These are phyloP conservation scores for Camelina laxa DNA, from an alignment of 345 rosid genomes.

Conservation along the genomic window DNA sequence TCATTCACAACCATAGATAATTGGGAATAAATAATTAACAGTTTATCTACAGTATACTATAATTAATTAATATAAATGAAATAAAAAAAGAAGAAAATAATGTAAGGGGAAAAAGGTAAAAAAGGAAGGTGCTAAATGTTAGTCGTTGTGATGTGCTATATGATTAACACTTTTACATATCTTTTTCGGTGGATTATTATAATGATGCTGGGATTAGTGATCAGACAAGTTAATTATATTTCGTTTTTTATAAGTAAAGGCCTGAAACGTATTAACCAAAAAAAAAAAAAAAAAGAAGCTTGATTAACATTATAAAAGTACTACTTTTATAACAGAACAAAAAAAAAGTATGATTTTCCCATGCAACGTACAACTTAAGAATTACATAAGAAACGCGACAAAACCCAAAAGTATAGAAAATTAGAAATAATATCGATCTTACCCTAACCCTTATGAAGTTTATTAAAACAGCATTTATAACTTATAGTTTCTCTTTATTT, in stretches of 20 bases:
- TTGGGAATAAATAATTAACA: too few species aligned
- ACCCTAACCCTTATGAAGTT: not conserved
- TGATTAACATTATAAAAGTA: not conserved
- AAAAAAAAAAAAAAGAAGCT: not conserved
- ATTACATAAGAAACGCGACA: not conserved
- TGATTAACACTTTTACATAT: constrained; percentile 32
- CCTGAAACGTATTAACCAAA: constrained; percentile 3
- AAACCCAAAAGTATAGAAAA: not conserved
- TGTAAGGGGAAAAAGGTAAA: not conserved
- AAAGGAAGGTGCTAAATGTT: constrained; percentile 6
- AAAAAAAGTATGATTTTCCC: not conserved
- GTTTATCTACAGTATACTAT: too few species aligned
- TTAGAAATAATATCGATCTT: not conserved
- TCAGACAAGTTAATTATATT: not conserved
- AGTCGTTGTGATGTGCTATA: constrained; percentile 20
- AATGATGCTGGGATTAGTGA: constrained; percentile 33
- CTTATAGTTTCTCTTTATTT: not conserved
- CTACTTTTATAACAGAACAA: not conserved
- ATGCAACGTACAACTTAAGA: constrained; percentile 33
- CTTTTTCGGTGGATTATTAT: constrained; percentile 28
- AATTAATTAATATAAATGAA: too few species aligned
- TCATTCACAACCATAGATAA: too few species aligned
- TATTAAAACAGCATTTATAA: not conserved
- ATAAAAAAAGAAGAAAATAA: too few species aligned
- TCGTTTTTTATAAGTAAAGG: not conserved